A percentile compares a stretch with the other conserved stretches of the same genome.
Evolutionary conservation across 805 yeast genomes (phyloP).

Genomic region (Starmerella tilneyi): DNA sequence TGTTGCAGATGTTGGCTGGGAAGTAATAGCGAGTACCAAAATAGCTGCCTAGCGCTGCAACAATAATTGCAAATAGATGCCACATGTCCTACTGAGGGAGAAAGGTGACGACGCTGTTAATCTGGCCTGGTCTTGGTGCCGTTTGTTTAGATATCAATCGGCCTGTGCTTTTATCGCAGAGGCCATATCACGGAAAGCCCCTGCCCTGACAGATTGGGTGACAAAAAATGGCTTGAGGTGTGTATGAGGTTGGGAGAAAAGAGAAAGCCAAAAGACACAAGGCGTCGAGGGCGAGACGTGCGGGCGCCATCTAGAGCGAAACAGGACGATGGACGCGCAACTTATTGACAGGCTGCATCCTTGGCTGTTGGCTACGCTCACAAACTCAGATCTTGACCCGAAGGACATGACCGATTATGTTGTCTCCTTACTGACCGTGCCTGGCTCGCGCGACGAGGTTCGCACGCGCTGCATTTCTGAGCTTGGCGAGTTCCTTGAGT

Average conservation of each 20-base stretch:
- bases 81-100: neutral
- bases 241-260: neutral
- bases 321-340: conserved; percentile 7
- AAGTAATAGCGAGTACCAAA: conserved; percentile 8
- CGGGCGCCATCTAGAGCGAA: neutral
- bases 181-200: neutral
- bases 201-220: neutral
- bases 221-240: neutral
- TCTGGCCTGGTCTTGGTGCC: neutral
- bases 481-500: conserved; percentile 36
- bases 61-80: neutral
- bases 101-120: neutral
- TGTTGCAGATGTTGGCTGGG: conserved; percentile 11
- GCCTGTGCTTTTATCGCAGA: neutral
- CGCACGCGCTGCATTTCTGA: conserved; percentile 30
- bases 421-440: conserved; percentile 35
- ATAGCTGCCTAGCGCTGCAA: conserved; percentile 5
- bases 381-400: conserved; percentile 15
- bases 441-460: conserved; percentile 32
- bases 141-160: neutral
- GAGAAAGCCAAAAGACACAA: too few relatives aligned
- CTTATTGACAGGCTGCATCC: conserved; percentile 17
- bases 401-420: conserved; percentile 39
- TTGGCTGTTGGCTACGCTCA: conserved; percentile 19
- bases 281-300: too few relatives aligned